These are phyloP conservation scores for Ilyonectria robusta DNA, from an alignment of 2,329 filamentous ascomycete species.

Conservation along the genomic window DNA sequence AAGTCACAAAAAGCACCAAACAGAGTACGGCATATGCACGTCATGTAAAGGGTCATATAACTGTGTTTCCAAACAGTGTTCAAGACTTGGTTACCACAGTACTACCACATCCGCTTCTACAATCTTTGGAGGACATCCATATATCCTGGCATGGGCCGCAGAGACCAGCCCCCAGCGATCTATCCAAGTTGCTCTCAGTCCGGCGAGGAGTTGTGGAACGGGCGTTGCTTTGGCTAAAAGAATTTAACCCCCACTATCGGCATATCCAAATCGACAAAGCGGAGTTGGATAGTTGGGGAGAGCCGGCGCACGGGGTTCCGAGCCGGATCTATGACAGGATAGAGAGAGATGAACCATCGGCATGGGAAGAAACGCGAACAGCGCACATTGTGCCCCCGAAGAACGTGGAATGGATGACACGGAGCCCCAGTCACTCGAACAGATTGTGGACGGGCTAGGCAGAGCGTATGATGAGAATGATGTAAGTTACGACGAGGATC, in stretches of 20 bases:
- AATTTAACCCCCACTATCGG: constrained; percentile 22
- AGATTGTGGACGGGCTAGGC: constrained; percentile 10
- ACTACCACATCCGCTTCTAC: constrained; percentile 15
- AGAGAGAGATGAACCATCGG: neutral
- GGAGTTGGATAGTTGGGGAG: constrained; percentile 20
- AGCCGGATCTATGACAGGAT: constrained; percentile 23
- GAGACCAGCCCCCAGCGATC: constrained; percentile 18
- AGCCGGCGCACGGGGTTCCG: constrained; percentile 14
- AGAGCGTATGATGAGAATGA: constrained; percentile 11
- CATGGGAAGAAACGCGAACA: too few species aligned
- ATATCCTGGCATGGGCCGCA: constrained; percentile 21
- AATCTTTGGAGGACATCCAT: neutral
- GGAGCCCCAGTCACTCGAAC: constrained; percentile 1
- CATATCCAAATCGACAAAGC: constrained; percentile 11
- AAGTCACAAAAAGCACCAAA: neutral
- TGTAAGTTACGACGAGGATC: constrained; percentile 13
- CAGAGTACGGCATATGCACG: too few species aligned
- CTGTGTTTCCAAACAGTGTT: constrained; percentile 20
- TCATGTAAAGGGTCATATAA: constrained; percentile 17
- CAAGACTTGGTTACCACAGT: constrained; percentile 17
- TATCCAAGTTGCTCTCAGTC: constrained; percentile 13
- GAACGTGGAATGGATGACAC: constrained; percentile 6
- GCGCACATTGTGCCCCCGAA: too few species aligned
- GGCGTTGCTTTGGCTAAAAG: constrained; percentile 15
- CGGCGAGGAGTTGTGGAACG: neutral